Percentiles rank a stretch among this genome's conserved stretches.
phyloP scores from a whole-genome alignment of 345 rosid species.

The Camelina laxa region DNA sequence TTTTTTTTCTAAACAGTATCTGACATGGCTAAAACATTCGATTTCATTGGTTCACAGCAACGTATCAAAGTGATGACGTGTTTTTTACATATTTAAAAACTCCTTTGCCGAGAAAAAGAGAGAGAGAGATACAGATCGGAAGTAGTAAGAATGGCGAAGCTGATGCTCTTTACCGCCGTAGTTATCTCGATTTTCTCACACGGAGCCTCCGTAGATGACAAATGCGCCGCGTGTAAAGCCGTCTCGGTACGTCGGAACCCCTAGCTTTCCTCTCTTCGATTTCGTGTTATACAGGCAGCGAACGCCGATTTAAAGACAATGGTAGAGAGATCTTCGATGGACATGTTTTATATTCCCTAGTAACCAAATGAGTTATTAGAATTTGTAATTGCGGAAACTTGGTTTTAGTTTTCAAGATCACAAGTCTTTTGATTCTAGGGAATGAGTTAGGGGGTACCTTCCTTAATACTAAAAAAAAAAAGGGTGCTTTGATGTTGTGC shows the following conservation, averaged over 20 bases:
- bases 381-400: neutral
- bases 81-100: neutral
- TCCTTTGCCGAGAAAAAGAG: neutral
- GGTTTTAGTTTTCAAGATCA: neutral
- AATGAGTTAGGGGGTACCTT: neutral
- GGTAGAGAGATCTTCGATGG: too few relatives aligned
- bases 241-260: conserved; percentile 64
- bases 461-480: conserved; percentile 22
- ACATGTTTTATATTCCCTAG: too few relatives aligned
- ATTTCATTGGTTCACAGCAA: conserved; percentile 7
- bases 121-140: neutral
- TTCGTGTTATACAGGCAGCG: neutral
- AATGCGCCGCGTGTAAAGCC: conserved; percentile 87
- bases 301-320: too few relatives aligned
- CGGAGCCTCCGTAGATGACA: conserved; percentile 62
- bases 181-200: conserved; percentile 41
- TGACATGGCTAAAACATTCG: neutral
- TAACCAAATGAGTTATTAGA: too few relatives aligned
- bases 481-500: conserved; percentile 47
- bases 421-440: neutral
- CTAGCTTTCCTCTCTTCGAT: neutral
- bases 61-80: conserved; percentile 25
- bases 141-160: conserved; percentile 36
- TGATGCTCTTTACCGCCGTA: conserved; percentile 31
- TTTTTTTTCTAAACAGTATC: too few relatives aligned